Evolutionary conservation across 768 basidiomycete species (phyloP), one percentile per base, ranked within the genome.

Genomic region (Hysterangium stoloniferum): DNA sequence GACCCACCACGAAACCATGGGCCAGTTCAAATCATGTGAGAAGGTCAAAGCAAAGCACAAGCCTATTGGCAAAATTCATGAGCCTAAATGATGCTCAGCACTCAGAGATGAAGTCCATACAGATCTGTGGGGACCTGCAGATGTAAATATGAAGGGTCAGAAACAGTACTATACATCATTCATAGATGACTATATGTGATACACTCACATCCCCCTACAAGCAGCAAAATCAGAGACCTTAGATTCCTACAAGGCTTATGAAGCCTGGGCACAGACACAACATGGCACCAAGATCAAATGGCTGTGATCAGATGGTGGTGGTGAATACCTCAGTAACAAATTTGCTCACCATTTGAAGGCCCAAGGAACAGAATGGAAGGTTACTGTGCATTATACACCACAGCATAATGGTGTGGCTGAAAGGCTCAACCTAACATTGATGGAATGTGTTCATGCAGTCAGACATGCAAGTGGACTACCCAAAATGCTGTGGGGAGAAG

Each of bases 341-440:
- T 67, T 77, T 24, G 53, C 53, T 3, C 1, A 43, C 0, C 60
- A 69, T 38, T 60, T 73, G 0, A 56, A 63, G 0, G 45, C 47
- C 0, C 57, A 65, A 6, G 77, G 78, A 0, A 78, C 69, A 0
- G 24, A 52, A 2, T 64, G 63, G 11, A 62, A 69, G 37, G 56
- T 68, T 1, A 74, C 70, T 1, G 59, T 67, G 1, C 69, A 71
- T 17, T 62, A 76, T 52, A 71, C 69, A 0, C 73, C 68, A 0
- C 58, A 70, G 45, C 63, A 75, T 32, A 76, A 76, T 48, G 71
- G 75, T 0, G 54, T 74, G 12, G 67, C 72, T 0, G 67, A 77
- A 56, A 58, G 65, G 7, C 54, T 61, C 2, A 76, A 74, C 52
- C 57, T 65, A 5, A 69, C 66, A 0, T 54, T 71, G 8, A n/a